Percentiles rank a stretch among this genome's conserved stretches.
Conservation (phyloP, 345 rosid species). For the Syzygium aromaticum region DNA sequence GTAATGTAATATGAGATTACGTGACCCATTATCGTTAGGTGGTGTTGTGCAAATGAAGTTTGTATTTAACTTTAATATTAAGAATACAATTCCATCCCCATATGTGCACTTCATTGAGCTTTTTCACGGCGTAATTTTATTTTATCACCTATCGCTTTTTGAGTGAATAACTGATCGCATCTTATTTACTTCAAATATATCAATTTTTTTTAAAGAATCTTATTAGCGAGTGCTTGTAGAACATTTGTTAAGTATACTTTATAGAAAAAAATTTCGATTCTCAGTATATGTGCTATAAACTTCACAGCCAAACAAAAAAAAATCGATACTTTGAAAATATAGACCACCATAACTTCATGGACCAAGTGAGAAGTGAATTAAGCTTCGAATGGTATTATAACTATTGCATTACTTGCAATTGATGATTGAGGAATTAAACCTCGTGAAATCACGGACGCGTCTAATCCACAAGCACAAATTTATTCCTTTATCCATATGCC, state of each 20-base stretch:
- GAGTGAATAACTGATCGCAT: not conserved
- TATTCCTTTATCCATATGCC: not conserved
- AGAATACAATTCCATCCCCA: not conserved
- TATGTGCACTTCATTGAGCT: not conserved
- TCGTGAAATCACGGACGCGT: not conserved
- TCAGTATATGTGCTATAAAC: not conserved
- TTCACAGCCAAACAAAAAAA: not conserved
- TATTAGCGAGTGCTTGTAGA: not conserved
- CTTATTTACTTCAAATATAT: not conserved
- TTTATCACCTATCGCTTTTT: not conserved
- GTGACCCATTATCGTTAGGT: not conserved
- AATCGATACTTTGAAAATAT: not conserved
- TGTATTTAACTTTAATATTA: not conserved
- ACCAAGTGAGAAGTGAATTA: not conserved
- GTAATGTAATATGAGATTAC: not conserved
- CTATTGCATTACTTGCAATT: not conserved
- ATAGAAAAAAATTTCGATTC: not conserved
- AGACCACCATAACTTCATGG: not conserved
- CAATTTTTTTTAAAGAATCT: not conserved
- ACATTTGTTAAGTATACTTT: not conserved
- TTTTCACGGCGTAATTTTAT: not conserved
- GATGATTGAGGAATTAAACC: not conserved
- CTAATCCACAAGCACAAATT: too few relatives aligned
- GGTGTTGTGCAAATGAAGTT: not conserved
- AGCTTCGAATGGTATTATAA: not conserved